Conservation (phyloP, 495 filamentous ascomycete species). For the Aspergillus baeticus region DNA sequence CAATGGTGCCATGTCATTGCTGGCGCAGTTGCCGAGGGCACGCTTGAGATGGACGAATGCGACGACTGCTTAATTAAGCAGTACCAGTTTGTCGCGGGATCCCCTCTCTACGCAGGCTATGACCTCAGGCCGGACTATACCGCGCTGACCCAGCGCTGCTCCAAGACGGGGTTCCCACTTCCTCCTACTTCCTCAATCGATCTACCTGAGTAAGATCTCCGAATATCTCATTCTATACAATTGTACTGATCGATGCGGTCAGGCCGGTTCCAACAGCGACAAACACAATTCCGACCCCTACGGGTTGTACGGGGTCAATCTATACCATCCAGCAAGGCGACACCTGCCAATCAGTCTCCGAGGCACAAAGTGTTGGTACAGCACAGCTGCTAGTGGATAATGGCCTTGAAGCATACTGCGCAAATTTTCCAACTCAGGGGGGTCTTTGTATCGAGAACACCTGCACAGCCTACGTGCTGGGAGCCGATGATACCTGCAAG, state of each 20-base stretch:
- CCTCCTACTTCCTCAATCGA: neutral
- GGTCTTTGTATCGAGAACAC: slow-evolving; percentile 3
- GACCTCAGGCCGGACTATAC: neutral
- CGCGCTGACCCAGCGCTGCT: neutral
- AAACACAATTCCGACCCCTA: too few species aligned
- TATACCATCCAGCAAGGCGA: slow-evolving; percentile 16
- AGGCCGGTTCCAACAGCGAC: too few species aligned
- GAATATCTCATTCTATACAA: neutral
- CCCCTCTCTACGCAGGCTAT: slow-evolving; percentile 9
- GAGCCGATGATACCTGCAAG: neutral
- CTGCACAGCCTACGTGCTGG: slow-evolving; percentile 2
- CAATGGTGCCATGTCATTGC: too few species aligned
- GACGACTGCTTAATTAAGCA: slow-evolving; percentile 11
- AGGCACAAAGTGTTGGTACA: slow-evolving; percentile 7
- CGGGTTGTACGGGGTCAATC: too few species aligned
- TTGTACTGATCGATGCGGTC: too few species aligned
- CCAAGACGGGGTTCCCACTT: slow-evolving; percentile 3
- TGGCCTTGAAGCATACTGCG: neutral
- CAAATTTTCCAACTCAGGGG: neutral
- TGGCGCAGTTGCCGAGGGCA: too few species aligned
- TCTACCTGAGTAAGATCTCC: neutral
- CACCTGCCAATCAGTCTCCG: slow-evolving; percentile 16
- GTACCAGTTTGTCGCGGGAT: slow-evolving; percentile 7
- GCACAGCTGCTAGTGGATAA: slow-evolving; percentile 9
- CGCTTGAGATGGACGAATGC: neutral